These are phyloP conservation scores for Colletotrichum sp. DNA, from an alignment of 2,329 filamentous ascomycete species.

Conservation along the genomic window DNA sequence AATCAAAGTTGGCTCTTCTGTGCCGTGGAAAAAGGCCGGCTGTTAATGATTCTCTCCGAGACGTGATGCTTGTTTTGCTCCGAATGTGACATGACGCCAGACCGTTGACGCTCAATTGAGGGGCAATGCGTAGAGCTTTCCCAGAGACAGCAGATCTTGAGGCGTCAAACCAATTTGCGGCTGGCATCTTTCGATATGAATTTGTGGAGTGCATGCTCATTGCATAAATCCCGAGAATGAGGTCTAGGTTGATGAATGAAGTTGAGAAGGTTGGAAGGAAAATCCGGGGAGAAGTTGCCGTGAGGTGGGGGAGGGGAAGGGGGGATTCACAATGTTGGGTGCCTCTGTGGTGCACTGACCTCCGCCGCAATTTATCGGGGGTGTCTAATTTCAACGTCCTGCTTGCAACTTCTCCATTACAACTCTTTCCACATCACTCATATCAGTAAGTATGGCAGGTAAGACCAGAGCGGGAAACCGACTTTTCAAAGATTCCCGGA, in stretches of 20 bases:
- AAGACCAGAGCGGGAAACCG: no score
- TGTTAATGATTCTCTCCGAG: slow-evolving; percentile 1
- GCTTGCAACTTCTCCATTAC: not conserved
- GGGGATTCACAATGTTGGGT: not conserved
- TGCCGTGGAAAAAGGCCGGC: slow-evolving; percentile 2
- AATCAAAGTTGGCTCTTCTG: not conserved
- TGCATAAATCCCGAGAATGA: not conserved
- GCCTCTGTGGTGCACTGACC: not conserved
- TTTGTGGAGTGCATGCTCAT: not conserved
- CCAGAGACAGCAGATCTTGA: not conserved
- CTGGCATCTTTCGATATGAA: not conserved
- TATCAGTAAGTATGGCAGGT: no score
- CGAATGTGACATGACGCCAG: not conserved
- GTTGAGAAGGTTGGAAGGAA: not conserved
- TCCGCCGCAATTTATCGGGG: not conserved
- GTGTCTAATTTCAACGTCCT: not conserved
- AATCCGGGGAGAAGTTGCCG: not conserved
- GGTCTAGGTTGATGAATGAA: not conserved
- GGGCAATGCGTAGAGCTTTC: not conserved
- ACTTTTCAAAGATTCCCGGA: no score
- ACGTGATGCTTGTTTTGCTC: slow-evolving; percentile 2
- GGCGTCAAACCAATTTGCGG: not conserved
- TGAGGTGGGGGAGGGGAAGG: not conserved
- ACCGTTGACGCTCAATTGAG: not conserved
- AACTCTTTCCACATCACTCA: not conserved